Conservation (phyloP, 2,329 filamentous ascomycete genomes). For the Calonectria pteridis region DNA sequence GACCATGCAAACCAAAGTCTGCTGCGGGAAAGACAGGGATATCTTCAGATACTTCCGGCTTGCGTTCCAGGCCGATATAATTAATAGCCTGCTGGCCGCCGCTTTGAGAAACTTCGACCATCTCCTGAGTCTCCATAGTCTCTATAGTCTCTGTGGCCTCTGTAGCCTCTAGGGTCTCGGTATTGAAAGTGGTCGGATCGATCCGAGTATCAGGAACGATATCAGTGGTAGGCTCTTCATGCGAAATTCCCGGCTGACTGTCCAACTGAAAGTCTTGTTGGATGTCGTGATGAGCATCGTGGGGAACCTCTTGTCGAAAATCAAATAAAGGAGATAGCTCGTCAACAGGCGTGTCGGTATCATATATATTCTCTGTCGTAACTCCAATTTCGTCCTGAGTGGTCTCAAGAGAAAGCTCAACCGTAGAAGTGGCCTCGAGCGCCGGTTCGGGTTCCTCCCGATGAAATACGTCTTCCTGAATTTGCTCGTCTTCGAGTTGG, state of each 20-base stretch:
- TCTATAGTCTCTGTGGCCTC: not conserved
- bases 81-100: not conserved
- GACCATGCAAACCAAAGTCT: not conserved
- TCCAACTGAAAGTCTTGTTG: not conserved
- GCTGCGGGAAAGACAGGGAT: not conserved
- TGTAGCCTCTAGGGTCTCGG: not conserved
- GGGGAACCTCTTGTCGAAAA: not conserved
- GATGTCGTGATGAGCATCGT: too few relatives aligned
- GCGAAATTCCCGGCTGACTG: not conserved
- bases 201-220: not conserved
- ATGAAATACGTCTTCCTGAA: not conserved
- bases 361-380: not conserved
- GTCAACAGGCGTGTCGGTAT: not conserved
- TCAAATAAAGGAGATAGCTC: not conserved
- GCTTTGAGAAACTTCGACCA: not conserved
- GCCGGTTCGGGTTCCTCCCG: too few relatives aligned
- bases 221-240: too few relatives aligned
- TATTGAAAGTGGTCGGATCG: not conserved
- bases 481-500: not conserved
- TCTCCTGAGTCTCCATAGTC: not conserved
- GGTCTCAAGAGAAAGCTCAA: not conserved
- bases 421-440: too few relatives aligned
- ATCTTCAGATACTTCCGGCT: not conserved
- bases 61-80: too few relatives aligned
- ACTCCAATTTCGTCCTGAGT: too few relatives aligned